A percentile compares a stretch with the other conserved stretches of the same genome.
phyloP scores from a whole-genome alignment of 2,329 filamentous ascomycete genomes.

The Pyrenochaeta sp. region DNA sequence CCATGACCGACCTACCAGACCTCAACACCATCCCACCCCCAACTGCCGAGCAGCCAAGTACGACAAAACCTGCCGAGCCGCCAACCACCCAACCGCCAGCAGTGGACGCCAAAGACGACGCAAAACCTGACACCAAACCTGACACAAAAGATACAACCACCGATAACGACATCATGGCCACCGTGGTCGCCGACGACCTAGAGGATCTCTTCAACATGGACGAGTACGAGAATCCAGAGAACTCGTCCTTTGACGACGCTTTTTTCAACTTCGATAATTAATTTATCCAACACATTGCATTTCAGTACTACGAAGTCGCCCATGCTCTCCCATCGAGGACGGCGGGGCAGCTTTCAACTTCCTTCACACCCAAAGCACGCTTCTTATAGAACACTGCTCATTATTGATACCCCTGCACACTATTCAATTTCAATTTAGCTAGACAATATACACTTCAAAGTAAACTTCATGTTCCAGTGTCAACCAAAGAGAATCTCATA shows the following conservation, averaged over 20 bases:
- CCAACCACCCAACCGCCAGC: conserved; percentile 9
- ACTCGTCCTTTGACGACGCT: conserved; percentile 49
- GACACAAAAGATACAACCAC: conserved; percentile 9
- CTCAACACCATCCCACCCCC: conserved; percentile 13
- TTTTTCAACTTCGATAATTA: conserved; percentile 46
- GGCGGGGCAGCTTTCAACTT: too few species aligned
- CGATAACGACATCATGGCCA: conserved; percentile 36
- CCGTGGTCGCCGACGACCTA: conserved; percentile 41
- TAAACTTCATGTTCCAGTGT: too few species aligned
- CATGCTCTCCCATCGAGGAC: too few species aligned
- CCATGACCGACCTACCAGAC: conserved; percentile 43
- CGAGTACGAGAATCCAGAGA: conserved; percentile 43
- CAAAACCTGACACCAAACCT: too few species aligned
- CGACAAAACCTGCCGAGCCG: conserved; percentile 15
- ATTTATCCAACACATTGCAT: background rate
- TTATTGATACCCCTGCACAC: background rate
- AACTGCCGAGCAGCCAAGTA: conserved; percentile 4
- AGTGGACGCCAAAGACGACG: too few species aligned
- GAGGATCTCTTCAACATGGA: conserved; percentile 49
- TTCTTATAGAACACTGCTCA: background rate
- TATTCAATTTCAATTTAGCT: background rate
- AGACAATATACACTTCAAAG: background rate
- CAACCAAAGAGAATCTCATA: too few species aligned
- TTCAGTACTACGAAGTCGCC: too few species aligned
- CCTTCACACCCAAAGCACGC: too few species aligned